phyloP scores from a whole-genome alignment of 1,284 basidiomycete genomes.

The Apiotrichum veenhuisii region DNA sequence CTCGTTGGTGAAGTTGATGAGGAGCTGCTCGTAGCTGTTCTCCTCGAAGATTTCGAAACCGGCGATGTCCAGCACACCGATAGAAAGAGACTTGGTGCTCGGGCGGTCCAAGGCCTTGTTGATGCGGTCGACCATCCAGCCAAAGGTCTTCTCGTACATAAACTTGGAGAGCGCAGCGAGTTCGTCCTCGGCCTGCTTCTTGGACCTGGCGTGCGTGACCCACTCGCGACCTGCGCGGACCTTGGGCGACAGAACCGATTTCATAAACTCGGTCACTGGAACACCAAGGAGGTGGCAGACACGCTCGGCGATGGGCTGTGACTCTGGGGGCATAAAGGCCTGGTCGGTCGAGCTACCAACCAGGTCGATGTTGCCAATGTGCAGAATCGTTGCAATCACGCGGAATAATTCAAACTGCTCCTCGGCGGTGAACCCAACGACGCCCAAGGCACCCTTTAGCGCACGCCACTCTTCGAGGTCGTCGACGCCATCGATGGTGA shows the following conservation, averaged over 20 bases:
- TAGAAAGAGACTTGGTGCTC: constrained; percentile 82
- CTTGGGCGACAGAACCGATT: constrained; percentile 79
- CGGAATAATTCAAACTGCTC: constrained; percentile 94
- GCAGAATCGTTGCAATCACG: constrained; percentile 88
- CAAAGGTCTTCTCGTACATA: constrained; percentile 95
- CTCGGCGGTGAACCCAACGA: constrained; percentile 63
- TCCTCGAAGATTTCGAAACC: constrained; percentile 86
- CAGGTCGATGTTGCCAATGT: constrained; percentile 90
- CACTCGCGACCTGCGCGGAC: constrained; percentile 95
- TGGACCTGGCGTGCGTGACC: constrained; percentile 89
- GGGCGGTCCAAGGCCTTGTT: constrained; percentile 92
- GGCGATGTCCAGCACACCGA: constrained; percentile 98
- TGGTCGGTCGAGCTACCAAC: constrained; percentile 80
- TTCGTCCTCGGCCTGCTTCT: constrained; percentile 90
- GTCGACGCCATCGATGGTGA: constrained; percentile 91
- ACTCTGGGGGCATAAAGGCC: constrained; percentile 69
- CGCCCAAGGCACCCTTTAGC: constrained; percentile 55
- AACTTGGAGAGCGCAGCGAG: constrained; percentile 91
- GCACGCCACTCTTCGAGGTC: constrained; percentile 83
- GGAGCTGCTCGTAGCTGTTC: constrained; percentile 93
- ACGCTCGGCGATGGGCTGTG: constrained; percentile 63
- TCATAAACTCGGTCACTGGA: constrained; percentile 82
- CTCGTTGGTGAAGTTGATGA: constrained; percentile 99
- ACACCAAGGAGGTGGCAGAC: constrained; percentile 91
- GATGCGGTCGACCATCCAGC: constrained; percentile 87